Percentiles rank a stretch among this genome's conserved stretches.
These are phyloP conservation scores for Zasmidium cellare DNA, from an alignment of 2,329 filamentous ascomycete genomes.

Conservation along the genomic window DNA sequence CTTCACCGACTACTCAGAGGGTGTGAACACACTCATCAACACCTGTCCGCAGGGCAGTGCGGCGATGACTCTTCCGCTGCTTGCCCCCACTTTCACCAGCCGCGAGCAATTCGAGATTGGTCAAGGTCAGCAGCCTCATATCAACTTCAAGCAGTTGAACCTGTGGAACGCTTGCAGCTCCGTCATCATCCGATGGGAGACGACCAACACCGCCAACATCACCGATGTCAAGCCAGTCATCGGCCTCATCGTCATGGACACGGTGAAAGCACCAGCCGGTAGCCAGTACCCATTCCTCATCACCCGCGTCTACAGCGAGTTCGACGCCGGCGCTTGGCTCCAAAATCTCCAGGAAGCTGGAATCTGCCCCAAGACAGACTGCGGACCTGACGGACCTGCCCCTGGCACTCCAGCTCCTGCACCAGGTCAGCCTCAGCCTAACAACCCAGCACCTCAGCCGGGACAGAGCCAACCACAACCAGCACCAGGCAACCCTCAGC, in stretches of 20 bases:
- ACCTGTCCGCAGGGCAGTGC: conserved; percentile 30
- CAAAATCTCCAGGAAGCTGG: conserved; percentile 29
- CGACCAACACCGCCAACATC: conserved; percentile 31
- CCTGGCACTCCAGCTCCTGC: background rate
- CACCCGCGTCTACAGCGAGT: conserved; percentile 32
- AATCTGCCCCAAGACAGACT: conserved; percentile 19
- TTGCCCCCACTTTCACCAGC: conserved; percentile 29
- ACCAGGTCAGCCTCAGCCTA: background rate
- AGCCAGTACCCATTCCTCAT: conserved; percentile 29
- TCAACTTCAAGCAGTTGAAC: conserved; percentile 33
- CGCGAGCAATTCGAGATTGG: conserved; percentile 29
- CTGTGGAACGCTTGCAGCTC: conserved; percentile 31
- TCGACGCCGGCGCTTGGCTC: conserved; percentile 36
- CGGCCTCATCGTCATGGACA: conserved; percentile 23
- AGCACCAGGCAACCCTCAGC: background rate
- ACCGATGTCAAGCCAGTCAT: conserved; percentile 29
- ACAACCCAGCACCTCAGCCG: background rate
- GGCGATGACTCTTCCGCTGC: conserved; percentile 23
- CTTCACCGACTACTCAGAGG: conserved; percentile 36
- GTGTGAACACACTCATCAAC: conserved; percentile 37
- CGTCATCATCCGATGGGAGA: conserved; percentile 33
- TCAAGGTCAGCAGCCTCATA: conserved; percentile 32
- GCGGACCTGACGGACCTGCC: background rate
- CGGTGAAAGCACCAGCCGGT: conserved; percentile 12
- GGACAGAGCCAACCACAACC: background rate